Evolutionary conservation across 2,329 filamentous ascomycete species (phyloP), one percentile per base, ranked within the genome.

Genomic region (Xylariaceae sp.): DNA sequence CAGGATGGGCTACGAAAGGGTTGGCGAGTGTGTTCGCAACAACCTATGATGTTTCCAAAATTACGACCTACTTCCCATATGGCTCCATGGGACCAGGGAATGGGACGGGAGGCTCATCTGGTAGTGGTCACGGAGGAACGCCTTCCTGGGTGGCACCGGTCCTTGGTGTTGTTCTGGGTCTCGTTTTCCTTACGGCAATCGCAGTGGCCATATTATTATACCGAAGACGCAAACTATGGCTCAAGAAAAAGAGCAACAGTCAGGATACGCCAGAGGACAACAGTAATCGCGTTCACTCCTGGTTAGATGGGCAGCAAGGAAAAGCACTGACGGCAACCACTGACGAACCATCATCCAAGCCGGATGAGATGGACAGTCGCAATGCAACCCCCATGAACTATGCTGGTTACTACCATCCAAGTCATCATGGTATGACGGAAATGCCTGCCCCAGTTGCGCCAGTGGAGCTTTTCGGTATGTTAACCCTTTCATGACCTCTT

Each of bases 31-130:
- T 87, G 15, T 87, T 89, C 52, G 67, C 65, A 0, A 74, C 70
- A 0, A 55, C 69, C 5, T 89, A 89, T 57, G 68, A 78, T 4
- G 75, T 71, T 7, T 68, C 71, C 5, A 84, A 80, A 57, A 77
- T 87, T 39, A 71, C 68, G 6, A 76, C 71, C 0, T 85, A 77
- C 61, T 87, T 82, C 59, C 84, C 85, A 0, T 89, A 87, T 55
- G 59, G 64, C 9, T 60, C 70, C 3, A 62, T 58, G 7, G 60
- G 56, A n/a, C 48, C 63, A 3, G 49, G 31, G 14, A 67, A 66
- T 42, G 58, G 58, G 36, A 64, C 65, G 15, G 57, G 64, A 40
- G 58, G 60, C 42, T 33, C 51, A 2, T 56, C 39, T 7, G 45
- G 59, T 6, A 52, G 56, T 9, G 57, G 58, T 6, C 62, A 67